Base-by-base conservation (phyloP, 129 eudicot genomes). In the Logfia minima region DNA sequence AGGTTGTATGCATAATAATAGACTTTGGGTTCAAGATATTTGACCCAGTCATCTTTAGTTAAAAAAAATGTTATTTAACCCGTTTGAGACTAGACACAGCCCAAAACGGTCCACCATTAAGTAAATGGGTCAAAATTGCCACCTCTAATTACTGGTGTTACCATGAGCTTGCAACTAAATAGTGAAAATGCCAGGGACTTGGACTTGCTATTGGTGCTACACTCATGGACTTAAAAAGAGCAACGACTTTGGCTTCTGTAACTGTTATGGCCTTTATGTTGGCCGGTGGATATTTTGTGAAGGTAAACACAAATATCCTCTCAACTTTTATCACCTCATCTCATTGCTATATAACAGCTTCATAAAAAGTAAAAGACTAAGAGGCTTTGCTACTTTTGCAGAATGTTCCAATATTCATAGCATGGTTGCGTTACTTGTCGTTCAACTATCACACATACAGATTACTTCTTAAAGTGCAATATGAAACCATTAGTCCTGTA, bases 221-320 rank as follows among this genome's bases (percentile, higher is more conserved):
- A 1, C 77, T 93, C 3, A 93, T 86, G 97, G 96, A 93, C 75
- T 55, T 93, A 17, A 93, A 90, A 83, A 80, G 37, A 77, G 98
- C 98, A 31, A 93, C 98, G 63, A 93, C 98, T 55, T 78, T 90
- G 22, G 97, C 96, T 26, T 93, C 98, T 9, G 96, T 93, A n/a
- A 85, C 88, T 8, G 97, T 93, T n/a, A 93, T 93, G 98, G 88
- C 98, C 76, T 93, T 93, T 86, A 93, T 93, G 98, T 68, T 93
- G 74, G 97, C 98, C 19, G 98, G 98, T 31, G 98, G 98, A 4
- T 93, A 58, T 82, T 93, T 93, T 34, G 97, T 93, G 14, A 84
- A 88, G 91, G 98, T 88, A 85, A 78, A 1, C 45, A 37, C 48
- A 41, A 7, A 62, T 26, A 66, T 41, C 32, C 24, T 11, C 51